Base-by-base conservation (phyloP, 2,329 filamentous ascomycete genomes). In the Cytospora leucostoma region DNA sequence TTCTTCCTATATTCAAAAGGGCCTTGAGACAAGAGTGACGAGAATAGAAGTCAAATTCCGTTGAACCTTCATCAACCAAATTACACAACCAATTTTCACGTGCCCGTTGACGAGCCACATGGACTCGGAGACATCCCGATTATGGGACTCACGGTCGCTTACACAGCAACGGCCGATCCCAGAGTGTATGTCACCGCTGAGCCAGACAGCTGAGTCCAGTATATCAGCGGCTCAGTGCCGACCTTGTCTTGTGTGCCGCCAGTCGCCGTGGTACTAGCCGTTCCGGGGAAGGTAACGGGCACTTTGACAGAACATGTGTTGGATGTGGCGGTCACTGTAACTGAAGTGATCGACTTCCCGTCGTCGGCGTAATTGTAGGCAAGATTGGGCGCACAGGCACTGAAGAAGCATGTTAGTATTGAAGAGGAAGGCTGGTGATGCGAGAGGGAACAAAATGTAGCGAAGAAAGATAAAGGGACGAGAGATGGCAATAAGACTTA, bases 281-380 rank as follows among this genome's bases (percentile, higher is more conserved):
- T 69, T 5, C 73, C 71, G 44, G 80, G 84, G 65, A 86, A 77
- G 1, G 83, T 86, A 19, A 87, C 78, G 0, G 84, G 84, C 56
- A 87, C 80, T 0, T 79, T 74, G 0, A 77, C 79, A 49, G 71
- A 71, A 73, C 84, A 87, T 38, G 71, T 77, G 71, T 85, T 84
- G 47, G 76, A 77, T 13, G 71, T 77, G 27, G 81, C 76, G 3
- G 77, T 78, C 51, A 86, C 75, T 2, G 79, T 83, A 49, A 84
- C 77, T n/a, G 75, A 78, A 6, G 77, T 77, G 67, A 86, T 84
- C 58, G 74, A 74, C 47, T 73, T 76, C 37, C 75, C 75, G 50
- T 79, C 72, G 52, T 75, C 71, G 34, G 75, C 73, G 58, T 78
- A 77, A 59, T 74, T 75, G 71, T 80, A 84, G 21, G 71, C 75